phyloP scores from a whole-genome alignment of 305 asterid species.

The Euphrasia arctica region DNA sequence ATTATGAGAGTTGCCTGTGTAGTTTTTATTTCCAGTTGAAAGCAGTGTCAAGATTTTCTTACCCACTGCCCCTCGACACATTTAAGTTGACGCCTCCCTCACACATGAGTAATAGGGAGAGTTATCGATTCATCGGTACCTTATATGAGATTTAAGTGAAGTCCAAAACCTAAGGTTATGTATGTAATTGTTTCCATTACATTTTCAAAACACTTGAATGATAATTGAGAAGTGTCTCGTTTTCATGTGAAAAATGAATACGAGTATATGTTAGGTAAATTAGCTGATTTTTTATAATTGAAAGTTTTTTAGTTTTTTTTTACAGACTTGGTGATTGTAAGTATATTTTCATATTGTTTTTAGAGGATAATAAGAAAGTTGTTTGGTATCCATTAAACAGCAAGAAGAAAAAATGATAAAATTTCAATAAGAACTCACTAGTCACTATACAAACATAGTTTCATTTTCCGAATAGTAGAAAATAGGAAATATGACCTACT shows the following conservation, averaged over 20 bases:
- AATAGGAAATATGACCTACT: too few relatives aligned
- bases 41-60: conserved; percentile 2
- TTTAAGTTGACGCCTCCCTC: neutral
- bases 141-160: neutral
- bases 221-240: too few relatives aligned
- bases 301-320: neutral
- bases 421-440: too few relatives aligned
- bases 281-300: neutral
- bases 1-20: too few relatives aligned
- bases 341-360: too few relatives aligned
- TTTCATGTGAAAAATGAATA: neutral
- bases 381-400: too few relatives aligned
- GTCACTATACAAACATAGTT: neutral
- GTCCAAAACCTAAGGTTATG: neutral
- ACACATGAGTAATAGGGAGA: neutral
- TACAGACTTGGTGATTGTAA: too few relatives aligned
- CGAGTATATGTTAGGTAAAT: too few relatives aligned
- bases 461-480: neutral
- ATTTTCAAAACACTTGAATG: too few relatives aligned
- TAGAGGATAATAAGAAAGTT: too few relatives aligned
- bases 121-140: neutral
- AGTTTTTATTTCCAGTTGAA: neutral
- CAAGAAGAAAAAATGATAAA: too few relatives aligned
- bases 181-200: conserved; percentile 1
- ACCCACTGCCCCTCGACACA: neutral